Percentiles rank a stretch among this genome's conserved stretches.
Conservation (phyloP, 139 green algal genomes). For the Desmodesmus armatus region DNA sequence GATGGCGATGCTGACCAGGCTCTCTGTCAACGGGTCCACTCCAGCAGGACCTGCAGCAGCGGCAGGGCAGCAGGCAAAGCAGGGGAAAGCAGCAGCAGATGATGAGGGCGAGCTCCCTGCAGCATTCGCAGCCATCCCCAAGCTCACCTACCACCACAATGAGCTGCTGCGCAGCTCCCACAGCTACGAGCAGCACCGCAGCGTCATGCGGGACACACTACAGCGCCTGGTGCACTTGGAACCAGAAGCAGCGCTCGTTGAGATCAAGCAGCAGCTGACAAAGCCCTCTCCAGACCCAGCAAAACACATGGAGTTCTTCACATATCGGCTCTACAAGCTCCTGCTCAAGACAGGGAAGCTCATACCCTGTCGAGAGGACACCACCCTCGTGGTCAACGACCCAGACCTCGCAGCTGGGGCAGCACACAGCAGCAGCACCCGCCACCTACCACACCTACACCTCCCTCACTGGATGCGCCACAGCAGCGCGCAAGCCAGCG, state of each 20-base stretch:
- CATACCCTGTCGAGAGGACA: constrained; percentile 21
- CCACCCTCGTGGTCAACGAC: background rate
- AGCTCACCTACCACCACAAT: constrained; percentile 14
- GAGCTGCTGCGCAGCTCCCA: constrained; percentile 10
- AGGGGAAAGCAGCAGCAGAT: background rate
- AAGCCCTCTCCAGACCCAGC: too few relatives aligned
- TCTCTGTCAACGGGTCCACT: too few relatives aligned
- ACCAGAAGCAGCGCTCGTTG: constrained; percentile 2
- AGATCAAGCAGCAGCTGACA: constrained; percentile 26
- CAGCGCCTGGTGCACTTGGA: constrained; percentile 13
- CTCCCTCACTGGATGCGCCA: background rate
- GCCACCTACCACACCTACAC: background rate
- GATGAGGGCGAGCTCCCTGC: background rate
- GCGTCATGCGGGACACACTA: too few relatives aligned
- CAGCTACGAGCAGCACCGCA: constrained; percentile 20
- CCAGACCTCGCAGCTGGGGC: background rate
- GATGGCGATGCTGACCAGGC: too few relatives aligned
- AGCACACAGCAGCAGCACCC: constrained; percentile 9
- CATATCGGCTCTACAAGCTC: constrained; percentile 30
- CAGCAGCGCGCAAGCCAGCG: background rate
- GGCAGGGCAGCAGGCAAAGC: background rate
- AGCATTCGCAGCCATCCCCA: constrained; percentile 16
- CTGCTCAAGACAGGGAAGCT: constrained; percentile 12
- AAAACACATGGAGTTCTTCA: background rate
- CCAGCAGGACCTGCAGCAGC: background rate